Base-by-base conservation (phyloP, 2,329 filamentous ascomycete species). In the Leptodontidium sp. region DNA sequence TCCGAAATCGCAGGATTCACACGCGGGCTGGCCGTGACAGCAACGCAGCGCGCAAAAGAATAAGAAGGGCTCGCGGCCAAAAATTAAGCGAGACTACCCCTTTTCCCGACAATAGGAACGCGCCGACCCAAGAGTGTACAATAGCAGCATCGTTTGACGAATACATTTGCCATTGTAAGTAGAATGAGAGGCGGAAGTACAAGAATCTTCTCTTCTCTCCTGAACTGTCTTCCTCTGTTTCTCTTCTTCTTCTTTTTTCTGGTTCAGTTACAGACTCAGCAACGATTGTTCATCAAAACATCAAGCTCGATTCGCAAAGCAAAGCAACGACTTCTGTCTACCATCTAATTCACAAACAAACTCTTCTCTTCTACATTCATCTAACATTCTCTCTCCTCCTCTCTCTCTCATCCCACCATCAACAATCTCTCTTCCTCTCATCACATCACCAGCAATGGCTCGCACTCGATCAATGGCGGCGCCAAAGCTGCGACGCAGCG, bases 101-200 rank as follows among this genome's bases (percentile, higher is more conserved):
- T 29, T 58, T 59, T 26, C 38, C 38, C 50, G 26, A 59, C 57
- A 59, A 59, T 59, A 59, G 57, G 21, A 59, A 59, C 57, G 38
- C 35, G 47, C n/a, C 21, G 21, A 21, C 21, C 21, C 21, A 21
- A 21, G 21, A 21, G 21, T 21, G 35, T 35, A 58, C 17, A 58
- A 58, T 58, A 58, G 2, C 17, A 58, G 4, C 32, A 24, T 40
- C 17, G 8, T 4, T 24, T 21, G 21, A 24, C 11, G 21, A 35
- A 43, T 43, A 29, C 5, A 3, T 43, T 43, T 45, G 2, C 11
- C 38, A 59, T 59, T 59, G 21, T 45, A 35, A n/a, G 5, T 15
- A 14, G 15, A 59, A 17, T 59, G 57, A 59, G 35, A 59, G 57
- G 4, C 2, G 21, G n/a, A 40, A 24, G 40, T 59, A 43, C 35